Evolutionary conservation across 306 rosid genomes (phyloP).

Genomic region (Fragaria iinumae): DNA sequence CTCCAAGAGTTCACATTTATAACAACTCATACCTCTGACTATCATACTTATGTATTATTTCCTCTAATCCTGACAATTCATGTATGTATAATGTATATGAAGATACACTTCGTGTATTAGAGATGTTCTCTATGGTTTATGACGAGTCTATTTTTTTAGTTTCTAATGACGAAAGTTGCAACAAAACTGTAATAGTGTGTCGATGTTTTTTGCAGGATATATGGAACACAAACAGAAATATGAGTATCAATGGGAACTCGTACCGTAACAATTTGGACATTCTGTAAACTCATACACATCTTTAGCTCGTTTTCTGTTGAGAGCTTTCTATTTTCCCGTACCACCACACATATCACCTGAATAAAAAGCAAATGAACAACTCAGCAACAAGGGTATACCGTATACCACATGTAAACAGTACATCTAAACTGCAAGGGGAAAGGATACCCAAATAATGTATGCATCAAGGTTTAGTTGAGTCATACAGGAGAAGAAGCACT

Average conservation of each 20-base stretch:
- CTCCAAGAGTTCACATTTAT: too few relatives aligned
- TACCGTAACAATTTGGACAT: conserved; percentile 98
- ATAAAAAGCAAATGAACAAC: conserved; percentile 39
- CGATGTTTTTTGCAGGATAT: neutral
- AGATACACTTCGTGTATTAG: too few relatives aligned
- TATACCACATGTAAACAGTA: neutral
- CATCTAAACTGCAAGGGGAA: neutral
- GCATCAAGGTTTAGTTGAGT: neutral
- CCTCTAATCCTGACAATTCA: too few relatives aligned
- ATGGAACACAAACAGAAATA: neutral
- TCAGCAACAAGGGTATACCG: neutral
- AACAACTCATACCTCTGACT: too few relatives aligned
- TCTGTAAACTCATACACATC: conserved; percentile 92
- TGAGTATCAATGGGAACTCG: neutral
- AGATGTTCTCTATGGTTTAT: neutral
- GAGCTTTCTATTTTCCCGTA: conserved; percentile 99
- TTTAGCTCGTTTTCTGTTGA: conserved; percentile 88
- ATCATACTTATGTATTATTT: too few relatives aligned
- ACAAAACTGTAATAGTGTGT: neutral
- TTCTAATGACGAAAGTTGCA: neutral
- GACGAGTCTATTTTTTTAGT: neutral
- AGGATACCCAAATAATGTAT: neutral
- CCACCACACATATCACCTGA: conserved; percentile 99
- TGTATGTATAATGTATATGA: too few relatives aligned
- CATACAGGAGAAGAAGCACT: neutral